Base-by-base conservation (phyloP, 768 basidiomycete species). In the Heimioporus sp. region DNA sequence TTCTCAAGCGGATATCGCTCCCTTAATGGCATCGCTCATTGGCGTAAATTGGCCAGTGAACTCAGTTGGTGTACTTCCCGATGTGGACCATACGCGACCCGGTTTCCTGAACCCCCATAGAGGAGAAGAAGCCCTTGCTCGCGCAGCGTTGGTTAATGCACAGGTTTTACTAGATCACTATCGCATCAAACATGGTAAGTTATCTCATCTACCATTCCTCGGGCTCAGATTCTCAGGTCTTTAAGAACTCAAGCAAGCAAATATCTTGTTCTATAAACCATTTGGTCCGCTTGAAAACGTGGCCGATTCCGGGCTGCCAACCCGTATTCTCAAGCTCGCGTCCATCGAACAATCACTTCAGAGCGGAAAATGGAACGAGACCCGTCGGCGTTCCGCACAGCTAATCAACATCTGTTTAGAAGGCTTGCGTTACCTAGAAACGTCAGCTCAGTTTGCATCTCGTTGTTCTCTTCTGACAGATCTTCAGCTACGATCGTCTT, bases 1-100 rank as follows among this genome's bases (percentile, higher is more conserved):
- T 5, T 88, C 88, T 51, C 92, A 94, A 61, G 92, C 90, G 0
- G 91, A 93, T 60, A 74, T 94, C 15, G 78, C 92, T 9, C 76
- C 86, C 4, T 73, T 94, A 43, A 91, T 93, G 86, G 78, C 89
- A 2, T 69, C 85, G 5, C 74, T 93, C 9, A 60, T 91, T 16
- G 90, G 90, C 17, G 75, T 82, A 12, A 64, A 83, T 42, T 87
- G 87, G 80, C 91, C 91, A 1, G 86, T 82, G 3, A 93, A 93
- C 62, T 87, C 86, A 0, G 90, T 90, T 17, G 91, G 91, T 2
- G 83, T 90, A 2, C 67, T 92, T 13, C 89, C 91, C 5, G 90
- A 92, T 63, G 80, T 84, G 2, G 84, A 89, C 56, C 79, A 80
- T 12, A 73, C 73, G 3, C 66, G 57, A 9, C 77, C 79, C 30